These are phyloP conservation scores for Crucihimalaya himalaica DNA, from an alignment of 345 rosid genomes.

Conservation along the genomic window DNA sequence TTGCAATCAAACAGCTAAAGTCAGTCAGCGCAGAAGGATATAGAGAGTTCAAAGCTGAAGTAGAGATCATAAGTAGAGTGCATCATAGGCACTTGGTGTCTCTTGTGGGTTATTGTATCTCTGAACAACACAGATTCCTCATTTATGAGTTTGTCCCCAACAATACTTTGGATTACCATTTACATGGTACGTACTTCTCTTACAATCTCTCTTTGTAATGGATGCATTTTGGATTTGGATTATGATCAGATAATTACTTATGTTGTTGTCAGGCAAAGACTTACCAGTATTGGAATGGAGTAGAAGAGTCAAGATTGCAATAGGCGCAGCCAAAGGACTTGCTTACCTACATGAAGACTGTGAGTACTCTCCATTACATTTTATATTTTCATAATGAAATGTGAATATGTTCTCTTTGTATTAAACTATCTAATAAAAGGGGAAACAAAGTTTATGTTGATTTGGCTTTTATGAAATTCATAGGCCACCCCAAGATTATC, in stretches of 20 bases:
- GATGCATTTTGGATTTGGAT: neutral
- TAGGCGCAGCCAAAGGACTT: slow-evolving; percentile 83
- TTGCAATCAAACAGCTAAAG: slow-evolving; percentile 75
- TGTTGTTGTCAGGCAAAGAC: slow-evolving; percentile 46
- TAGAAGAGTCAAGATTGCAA: slow-evolving; percentile 58
- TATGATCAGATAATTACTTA: neutral
- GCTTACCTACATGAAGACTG: slow-evolving; percentile 83
- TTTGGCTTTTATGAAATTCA: neutral
- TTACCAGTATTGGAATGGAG: slow-evolving; percentile 55
- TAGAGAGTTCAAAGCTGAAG: slow-evolving; percentile 46
- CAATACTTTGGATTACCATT: slow-evolving; percentile 41
- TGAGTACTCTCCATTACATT: slow-evolving; percentile 35
- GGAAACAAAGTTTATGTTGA: neutral
- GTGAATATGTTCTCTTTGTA: neutral
- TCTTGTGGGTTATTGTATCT: slow-evolving; percentile 61
- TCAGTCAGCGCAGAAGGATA: slow-evolving; percentile 38
- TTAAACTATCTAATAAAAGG: neutral
- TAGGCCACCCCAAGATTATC: slow-evolving; percentile 71
- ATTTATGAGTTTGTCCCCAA: slow-evolving; percentile 46
- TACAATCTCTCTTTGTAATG: neutral
- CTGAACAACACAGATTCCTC: slow-evolving; percentile 44
- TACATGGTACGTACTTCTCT: slow-evolving; percentile 37
- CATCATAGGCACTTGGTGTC: slow-evolving; percentile 61
- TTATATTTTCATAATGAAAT: neutral
- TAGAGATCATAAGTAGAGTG: slow-evolving; percentile 45